These are phyloP conservation scores for Gonapodya prolifera DNA, from an alignment of 192 early-diverging fungal genomes.

Conservation along the genomic window DNA sequence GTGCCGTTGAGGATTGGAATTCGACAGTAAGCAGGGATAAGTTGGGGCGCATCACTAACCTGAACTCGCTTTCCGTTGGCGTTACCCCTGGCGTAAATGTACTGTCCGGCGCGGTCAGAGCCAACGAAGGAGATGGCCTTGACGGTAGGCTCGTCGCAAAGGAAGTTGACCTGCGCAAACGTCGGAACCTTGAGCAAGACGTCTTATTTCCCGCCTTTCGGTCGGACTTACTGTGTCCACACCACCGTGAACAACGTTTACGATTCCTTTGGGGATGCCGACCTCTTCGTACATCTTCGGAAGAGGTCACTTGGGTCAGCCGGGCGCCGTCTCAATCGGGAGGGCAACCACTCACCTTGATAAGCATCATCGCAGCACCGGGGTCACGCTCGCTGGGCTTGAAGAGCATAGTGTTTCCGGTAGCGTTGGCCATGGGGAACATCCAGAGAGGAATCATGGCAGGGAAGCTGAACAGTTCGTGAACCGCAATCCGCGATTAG, in stretches of 20 bases:
- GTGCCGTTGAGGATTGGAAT: too few relatives aligned
- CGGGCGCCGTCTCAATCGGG: too few relatives aligned
- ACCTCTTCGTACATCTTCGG: conserved; percentile 58
- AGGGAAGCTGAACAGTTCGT: too few relatives aligned
- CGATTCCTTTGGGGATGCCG: conserved; percentile 78
- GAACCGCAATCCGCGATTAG: too few relatives aligned
- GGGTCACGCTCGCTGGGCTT: conserved; percentile 95
- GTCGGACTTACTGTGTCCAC: conserved; percentile 1
- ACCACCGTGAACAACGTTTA: conserved; percentile 87
- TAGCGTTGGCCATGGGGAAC: conserved; percentile 87
- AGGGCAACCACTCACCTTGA: too few relatives aligned
- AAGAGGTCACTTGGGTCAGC: too few relatives aligned
- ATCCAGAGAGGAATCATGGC: conserved; percentile 89
- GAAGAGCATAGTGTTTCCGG: conserved; percentile 80
- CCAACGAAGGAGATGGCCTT: conserved; percentile 93
- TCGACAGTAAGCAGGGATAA: too few relatives aligned
- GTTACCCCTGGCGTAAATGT: conserved; percentile 78
- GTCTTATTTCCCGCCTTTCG: too few relatives aligned
- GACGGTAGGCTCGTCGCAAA: conserved; percentile 73
- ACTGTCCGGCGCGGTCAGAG: conserved; percentile 72
- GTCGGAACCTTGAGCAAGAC: too few relatives aligned
- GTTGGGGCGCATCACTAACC: conserved; percentile 9
- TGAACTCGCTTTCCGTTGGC: conserved; percentile 91
- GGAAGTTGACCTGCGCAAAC: too few relatives aligned
- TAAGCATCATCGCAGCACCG: conserved; percentile 78